Conservation (phyloP, 2,329 filamentous ascomycete genomes). For the Penicillium sp. region DNA sequence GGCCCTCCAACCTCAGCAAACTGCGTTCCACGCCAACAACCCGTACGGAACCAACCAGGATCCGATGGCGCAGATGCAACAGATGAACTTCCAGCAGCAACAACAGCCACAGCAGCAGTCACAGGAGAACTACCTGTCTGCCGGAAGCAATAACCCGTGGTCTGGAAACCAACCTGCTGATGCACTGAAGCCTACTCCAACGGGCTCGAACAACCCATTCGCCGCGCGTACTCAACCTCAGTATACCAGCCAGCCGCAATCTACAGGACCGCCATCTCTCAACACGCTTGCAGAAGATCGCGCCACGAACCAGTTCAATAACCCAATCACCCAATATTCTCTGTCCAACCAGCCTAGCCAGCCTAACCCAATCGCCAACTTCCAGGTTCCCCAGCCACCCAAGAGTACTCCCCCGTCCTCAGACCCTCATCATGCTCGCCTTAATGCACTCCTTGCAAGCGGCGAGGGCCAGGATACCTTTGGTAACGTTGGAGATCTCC, state of each 20-base stretch:
- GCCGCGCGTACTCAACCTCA: constrained; percentile 65
- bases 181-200: constrained; percentile 75
- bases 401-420: constrained; percentile 34
- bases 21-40: constrained; percentile 56
- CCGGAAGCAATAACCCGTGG: constrained; percentile 95
- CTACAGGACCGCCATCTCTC: constrained; percentile 66
- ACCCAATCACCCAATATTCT: constrained; percentile 15
- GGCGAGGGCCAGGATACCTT: constrained; percentile 97
- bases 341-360: constrained; percentile 39
- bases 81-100: constrained; percentile 40
- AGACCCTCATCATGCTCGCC: constrained; percentile 65
- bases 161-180: constrained; percentile 61
- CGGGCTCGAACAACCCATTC: constrained; percentile 97
- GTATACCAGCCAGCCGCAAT: constrained; percentile 45
- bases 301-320: constrained; percentile 65
- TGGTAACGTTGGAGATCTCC: constrained; percentile 92
- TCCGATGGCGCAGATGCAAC: constrained; percentile 21
- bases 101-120: constrained; percentile 43
- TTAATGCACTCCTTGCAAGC: constrained; percentile 80
- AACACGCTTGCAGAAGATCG: constrained; percentile 80
- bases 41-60: constrained; percentile 52
- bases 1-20: constrained; percentile 58
- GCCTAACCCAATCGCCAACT: constrained; percentile 39
- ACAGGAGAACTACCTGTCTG: constrained; percentile 63
- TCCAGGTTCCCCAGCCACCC: constrained; percentile 34